These are phyloP conservation scores for Dioscorea cayenensis DNA, from an alignment of 116 monocot species.

Conservation along the genomic window DNA sequence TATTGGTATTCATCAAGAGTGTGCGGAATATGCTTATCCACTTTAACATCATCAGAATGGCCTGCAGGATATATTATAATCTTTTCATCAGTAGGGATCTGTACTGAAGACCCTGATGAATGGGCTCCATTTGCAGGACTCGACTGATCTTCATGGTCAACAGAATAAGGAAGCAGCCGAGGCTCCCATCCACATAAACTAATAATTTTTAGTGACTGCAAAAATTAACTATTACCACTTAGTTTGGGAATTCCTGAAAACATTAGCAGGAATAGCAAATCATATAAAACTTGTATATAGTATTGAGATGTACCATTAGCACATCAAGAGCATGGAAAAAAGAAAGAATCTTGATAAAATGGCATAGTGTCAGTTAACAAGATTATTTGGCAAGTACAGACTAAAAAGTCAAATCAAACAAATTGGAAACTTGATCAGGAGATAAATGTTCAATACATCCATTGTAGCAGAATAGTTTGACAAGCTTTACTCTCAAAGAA, in stretches of 20 bases:
- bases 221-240: not conserved
- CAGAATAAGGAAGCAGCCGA: slow-evolving; percentile 73
- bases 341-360: not conserved
- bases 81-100: slow-evolving; percentile 15
- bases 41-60: slow-evolving; percentile 11
- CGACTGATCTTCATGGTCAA: slow-evolving; percentile 37
- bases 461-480: too few species aligned
- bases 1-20: slow-evolving; percentile 23
- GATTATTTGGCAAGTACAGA: too few species aligned
- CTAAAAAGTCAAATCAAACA: too few species aligned
- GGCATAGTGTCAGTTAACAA: not conserved
- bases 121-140: slow-evolving; percentile 2
- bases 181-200: slow-evolving; percentile 96
- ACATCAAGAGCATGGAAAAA: not conserved
- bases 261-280: not conserved
- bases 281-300: not conserved
- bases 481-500: too few species aligned
- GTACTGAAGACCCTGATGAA: slow-evolving; percentile 17
- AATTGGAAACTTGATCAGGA: too few species aligned
- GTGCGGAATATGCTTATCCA: slow-evolving; percentile 3
- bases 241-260: not conserved
- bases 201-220: slow-evolving; percentile 72
- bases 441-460: too few species aligned
- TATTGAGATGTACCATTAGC: not conserved
- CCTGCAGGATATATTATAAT: slow-evolving; percentile 25